phyloP scores from a whole-genome alignment of 1,284 basidiomycete genomes.

The Cryptococcus hybrid region DNA sequence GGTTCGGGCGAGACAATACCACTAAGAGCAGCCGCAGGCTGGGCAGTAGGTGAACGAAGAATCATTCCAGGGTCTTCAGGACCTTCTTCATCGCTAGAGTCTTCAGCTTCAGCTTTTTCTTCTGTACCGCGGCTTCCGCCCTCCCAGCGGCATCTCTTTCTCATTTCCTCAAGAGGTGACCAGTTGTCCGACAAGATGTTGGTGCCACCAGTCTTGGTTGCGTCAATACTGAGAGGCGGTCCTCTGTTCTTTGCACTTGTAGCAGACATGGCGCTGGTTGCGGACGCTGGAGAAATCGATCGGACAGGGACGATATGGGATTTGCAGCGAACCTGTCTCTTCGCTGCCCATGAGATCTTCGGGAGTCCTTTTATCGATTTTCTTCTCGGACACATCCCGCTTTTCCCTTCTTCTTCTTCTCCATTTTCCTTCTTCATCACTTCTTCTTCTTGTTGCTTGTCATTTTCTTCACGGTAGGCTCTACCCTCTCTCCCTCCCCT shows the following conservation, averaged over 20 bases:
- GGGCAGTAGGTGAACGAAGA: neutral
- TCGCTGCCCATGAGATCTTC: conserved; percentile 26
- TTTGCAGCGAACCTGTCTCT: conserved; percentile 7
- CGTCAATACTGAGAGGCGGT: conserved; percentile 14
- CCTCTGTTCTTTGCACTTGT: conserved; percentile 12
- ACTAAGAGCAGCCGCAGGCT: neutral
- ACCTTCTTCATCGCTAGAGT: conserved; percentile 39
- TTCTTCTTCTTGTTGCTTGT: neutral
- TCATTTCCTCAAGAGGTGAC: conserved; percentile 30
- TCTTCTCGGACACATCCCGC: neutral
- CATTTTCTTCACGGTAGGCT: conserved; percentile 17
- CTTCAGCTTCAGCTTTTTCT: conserved; percentile 2
- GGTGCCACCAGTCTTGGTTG: conserved; percentile 12
- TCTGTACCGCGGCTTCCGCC: neutral
- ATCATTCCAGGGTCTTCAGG: conserved; percentile 22
- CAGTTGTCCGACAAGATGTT: conserved; percentile 37
- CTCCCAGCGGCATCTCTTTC: conserved; percentile 1
- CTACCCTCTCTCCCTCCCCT: neutral
- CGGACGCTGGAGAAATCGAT: conserved; percentile 9
- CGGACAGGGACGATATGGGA: conserved; percentile 13
- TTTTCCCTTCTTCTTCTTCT: neutral
- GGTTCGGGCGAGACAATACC: neutral
- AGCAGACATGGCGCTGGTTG: neutral
- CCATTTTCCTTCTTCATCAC: neutral
- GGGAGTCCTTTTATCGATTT: neutral